These are phyloP conservation scores for Ogataea salicorniae DNA, from an alignment of 805 yeast genomes.

Conservation along the genomic window DNA sequence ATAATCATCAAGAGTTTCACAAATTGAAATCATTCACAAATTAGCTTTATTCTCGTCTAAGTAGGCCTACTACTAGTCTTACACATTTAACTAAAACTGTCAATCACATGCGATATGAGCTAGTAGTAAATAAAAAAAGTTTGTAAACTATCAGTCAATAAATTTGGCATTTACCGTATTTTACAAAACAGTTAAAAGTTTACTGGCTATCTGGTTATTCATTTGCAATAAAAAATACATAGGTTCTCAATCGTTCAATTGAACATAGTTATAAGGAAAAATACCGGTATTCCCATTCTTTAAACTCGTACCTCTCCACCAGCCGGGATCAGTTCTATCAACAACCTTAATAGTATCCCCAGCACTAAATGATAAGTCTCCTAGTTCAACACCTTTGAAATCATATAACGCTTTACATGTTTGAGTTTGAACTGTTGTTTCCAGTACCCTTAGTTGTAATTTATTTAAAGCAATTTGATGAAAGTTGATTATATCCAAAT, in stretches of 20 bases:
- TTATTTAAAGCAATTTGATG: constrained; percentile 12
- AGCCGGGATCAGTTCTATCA: constrained; percentile 33
- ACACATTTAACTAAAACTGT: no score
- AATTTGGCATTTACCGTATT: no score
- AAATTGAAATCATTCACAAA: no score
- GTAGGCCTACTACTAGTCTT: no score
- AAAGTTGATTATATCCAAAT: constrained; percentile 13
- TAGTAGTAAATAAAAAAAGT: no score
- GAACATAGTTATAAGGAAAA: constrained; percentile 45
- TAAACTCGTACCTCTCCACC: constrained; percentile 46
- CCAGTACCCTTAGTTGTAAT: constrained; percentile 14
- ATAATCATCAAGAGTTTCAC: no score
- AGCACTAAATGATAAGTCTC: constrained; percentile 38
- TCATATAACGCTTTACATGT: constrained; percentile 37
- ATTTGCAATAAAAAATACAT: not conserved
- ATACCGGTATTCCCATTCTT: constrained; percentile 36
- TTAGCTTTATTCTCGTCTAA: no score
- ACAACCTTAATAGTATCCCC: constrained; percentile 41
- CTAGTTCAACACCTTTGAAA: constrained; percentile 32
- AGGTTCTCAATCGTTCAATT: constrained; percentile 3
- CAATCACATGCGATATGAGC: no score
- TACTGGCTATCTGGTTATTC: not conserved
- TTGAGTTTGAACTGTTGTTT: constrained; percentile 10
- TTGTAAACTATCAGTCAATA: no score
- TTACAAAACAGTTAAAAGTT: not conserved